Base-by-base conservation (phyloP, 495 filamentous ascomycete species). In the Trichodelitschia bisporula region DNA sequence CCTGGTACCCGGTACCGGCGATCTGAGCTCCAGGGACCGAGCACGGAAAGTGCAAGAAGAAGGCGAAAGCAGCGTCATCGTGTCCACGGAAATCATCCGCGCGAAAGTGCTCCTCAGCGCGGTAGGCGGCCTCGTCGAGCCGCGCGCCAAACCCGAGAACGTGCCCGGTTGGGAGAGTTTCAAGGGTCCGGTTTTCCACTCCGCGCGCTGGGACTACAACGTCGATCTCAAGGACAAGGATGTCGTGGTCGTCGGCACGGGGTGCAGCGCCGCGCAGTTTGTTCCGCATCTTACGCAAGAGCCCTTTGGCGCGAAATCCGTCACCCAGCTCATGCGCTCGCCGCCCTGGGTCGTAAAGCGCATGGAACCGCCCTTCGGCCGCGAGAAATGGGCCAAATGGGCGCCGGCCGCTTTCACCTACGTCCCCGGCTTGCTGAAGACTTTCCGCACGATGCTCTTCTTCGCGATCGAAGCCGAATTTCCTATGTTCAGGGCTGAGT, bases 251-350 rank as follows among this genome's bases (percentile, higher is more conserved):
- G 35, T 49, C 2, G 45, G 45, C 9, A 49, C 45, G 8, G 45
- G 45, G n/a, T 49, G 45, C 29, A 36, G 28, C 31, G 45, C 45
- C 1, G 44, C 44, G 4, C 45, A 49, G 31, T 30, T 49, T 14
- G 41, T 49, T 11, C 45, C 45, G 2, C 24, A 35, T 17, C 34
- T 49, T 2, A 38, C 36, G 5, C 37, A 45, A n/a, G 43, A 36
- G 6, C 43, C 41, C 4, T 49, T 35, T 32, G 41, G 40, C 16
- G 62, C 56, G 18, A 66, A 60, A 40, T 68, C 61, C 5, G 55
- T 72, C 3, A 67, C 62, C 1, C 68, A 73, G 29, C 30, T 73
- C 17, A 69, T 72, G 59, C 44, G 69, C 5, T 61, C 60, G 15
- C 63, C 69, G 13, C 69, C 67, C 4, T 73, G 69, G 69, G 55